Evolutionary conservation across 2,329 filamentous ascomycete genomes (phyloP), one percentile per base, ranked within the genome.

Genomic region (Cercospora brassicicola): DNA sequence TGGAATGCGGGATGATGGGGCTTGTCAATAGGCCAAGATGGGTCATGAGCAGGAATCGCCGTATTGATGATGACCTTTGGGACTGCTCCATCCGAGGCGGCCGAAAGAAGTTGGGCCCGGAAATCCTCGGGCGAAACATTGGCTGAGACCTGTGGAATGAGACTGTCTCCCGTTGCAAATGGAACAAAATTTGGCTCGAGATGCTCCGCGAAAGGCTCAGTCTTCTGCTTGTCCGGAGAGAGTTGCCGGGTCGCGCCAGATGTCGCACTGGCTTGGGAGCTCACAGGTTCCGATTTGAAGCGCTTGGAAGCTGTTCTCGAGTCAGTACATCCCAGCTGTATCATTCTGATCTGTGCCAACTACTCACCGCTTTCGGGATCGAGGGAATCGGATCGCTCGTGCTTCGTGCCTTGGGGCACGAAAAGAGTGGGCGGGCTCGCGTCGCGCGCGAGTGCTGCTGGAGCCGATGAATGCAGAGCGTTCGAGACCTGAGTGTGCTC

Each of bases 1-100:
- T 67, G 65, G 11, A 62, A 63, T 1, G 20, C 65, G 4, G 65
- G 59, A n/a, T 45, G 23, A 9, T 57, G 65, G 1, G 65, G 65
- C 3, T 62, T 61, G 9, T 62, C 45, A 0, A 11, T 28, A 1
- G 60, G 51, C 33, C 55, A 67, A 1, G 2, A 6, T 7, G 45
- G 13, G 11, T 66, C 64, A 13, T n/a, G 7, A 13, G n/a, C 53
- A 28, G 53, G 53, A n/a, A 30, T 30, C 23, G 23, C 53, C 15
- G 53, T 2, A 26, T 30, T 56, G 15, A 56, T 18, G 4, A 18
- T 9, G 26, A 56, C 23, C 6, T n/a, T 5, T 10, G 26, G 15
- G 7, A 15, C 26, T 18, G 23, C 8, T 56, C 7, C 53, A 0
- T 13, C 53, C 6, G 53, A 5, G 6, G 53, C 53, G 26, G 23